These are phyloP conservation scores for Poa annua DNA, from an alignment of 176 grass and related monocot species.

Conservation along the genomic window DNA sequence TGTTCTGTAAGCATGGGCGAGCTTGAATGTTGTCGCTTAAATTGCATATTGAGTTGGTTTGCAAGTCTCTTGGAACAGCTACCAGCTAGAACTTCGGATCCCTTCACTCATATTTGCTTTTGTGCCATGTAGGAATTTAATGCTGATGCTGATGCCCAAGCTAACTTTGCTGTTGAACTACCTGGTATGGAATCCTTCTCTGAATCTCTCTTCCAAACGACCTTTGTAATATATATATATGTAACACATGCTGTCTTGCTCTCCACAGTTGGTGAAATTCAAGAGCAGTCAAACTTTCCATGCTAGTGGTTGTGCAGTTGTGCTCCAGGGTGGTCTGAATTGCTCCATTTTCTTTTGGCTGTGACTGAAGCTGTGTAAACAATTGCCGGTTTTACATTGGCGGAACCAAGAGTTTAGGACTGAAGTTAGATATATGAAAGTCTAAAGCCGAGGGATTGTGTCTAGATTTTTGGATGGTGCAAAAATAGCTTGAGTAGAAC, in stretches of 20 bases:
- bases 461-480: not conserved
- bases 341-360: not conserved
- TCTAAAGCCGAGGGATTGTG: not conserved
- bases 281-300: conserved; percentile 45
- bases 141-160: conserved; percentile 38
- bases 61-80: not conserved
- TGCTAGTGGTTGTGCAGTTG: conserved; percentile 26
- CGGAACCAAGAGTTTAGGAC: not conserved
- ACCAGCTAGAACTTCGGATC: not conserved
- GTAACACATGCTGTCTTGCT: conserved; percentile 31
- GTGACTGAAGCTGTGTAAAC: not conserved
- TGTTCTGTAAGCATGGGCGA: conserved; percentile 44
- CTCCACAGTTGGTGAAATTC: conserved; percentile 48
- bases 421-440: not conserved
- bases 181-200: conserved; percentile 30
- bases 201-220: not conserved
- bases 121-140: conserved; percentile 47
- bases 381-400: not conserved
- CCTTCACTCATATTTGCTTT: not conserved
- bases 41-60: not conserved
- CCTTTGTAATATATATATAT: not conserved
- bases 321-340: not conserved
- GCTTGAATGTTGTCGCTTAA: not conserved
- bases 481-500: not conserved
- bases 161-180: conserved; percentile 53